Conservation (phyloP, 768 basidiomycete genomes). For the Cystofilobasidium capitatum region DNA sequence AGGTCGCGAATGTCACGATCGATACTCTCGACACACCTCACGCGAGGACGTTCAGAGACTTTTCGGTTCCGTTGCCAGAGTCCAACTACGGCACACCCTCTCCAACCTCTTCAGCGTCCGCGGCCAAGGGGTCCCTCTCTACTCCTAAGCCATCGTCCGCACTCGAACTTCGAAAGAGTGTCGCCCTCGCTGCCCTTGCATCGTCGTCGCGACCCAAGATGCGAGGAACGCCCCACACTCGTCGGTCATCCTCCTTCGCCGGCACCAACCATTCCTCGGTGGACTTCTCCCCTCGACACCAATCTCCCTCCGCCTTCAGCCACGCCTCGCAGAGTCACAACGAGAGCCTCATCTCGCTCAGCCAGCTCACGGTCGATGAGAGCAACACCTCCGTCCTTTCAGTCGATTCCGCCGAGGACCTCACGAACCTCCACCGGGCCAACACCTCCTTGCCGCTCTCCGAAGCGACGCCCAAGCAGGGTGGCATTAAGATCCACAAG, state of each 20-base stretch:
- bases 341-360: slow-evolving; percentile 44
- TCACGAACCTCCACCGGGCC: slow-evolving; percentile 60
- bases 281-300: not conserved
- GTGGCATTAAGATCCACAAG: slow-evolving; percentile 71
- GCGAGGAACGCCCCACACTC: slow-evolving; percentile 57
- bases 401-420: slow-evolving; percentile 76
- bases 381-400: slow-evolving; percentile 60
- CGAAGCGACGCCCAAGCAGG: slow-evolving; percentile 59
- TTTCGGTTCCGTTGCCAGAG: slow-evolving; percentile 12
- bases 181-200: slow-evolving; percentile 73
- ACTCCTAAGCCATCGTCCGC: slow-evolving; percentile 32
- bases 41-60: slow-evolving; percentile 1
- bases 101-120: not conserved
- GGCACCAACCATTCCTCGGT: not conserved
- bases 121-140: not conserved
- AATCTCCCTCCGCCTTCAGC: not conserved
- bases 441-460: slow-evolving; percentile 54
- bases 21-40: not conserved
- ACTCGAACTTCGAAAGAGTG: slow-evolving; percentile 62
- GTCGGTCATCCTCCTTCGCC: slow-evolving; percentile 29
- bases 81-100: slow-evolving; percentile 5
- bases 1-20: slow-evolving; percentile 6
- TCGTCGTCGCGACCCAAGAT: slow-evolving; percentile 68
- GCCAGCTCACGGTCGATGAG: slow-evolving; percentile 33
- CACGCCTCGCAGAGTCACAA: slow-evolving; percentile 35